Evolutionary conservation across 2,329 filamentous ascomycete genomes (phyloP).

Genomic region (Cladosporium halotolerans): DNA sequence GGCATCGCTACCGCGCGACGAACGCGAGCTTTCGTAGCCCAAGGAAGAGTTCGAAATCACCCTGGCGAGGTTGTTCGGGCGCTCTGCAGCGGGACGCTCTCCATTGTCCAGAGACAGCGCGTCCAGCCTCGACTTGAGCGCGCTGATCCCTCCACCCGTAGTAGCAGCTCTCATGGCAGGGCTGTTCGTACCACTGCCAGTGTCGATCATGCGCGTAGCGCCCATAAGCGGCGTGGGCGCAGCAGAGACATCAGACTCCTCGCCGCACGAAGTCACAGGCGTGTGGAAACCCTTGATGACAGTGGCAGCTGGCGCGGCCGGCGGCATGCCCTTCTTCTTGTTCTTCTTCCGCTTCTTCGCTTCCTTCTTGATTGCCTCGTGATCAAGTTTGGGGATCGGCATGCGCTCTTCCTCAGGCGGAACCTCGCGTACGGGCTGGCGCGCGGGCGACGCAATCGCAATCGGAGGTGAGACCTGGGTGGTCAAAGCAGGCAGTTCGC

Average conservation of each 20-base stretch:
- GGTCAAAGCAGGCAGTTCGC: constrained; percentile 18
- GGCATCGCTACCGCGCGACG: constrained; percentile 54
- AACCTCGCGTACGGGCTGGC: constrained; percentile 19
- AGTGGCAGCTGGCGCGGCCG: constrained; percentile 33
- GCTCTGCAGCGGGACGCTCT: constrained; percentile 37
- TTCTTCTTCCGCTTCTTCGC: constrained; percentile 35
- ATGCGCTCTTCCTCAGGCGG: constrained; percentile 16
- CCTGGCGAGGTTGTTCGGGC: constrained; percentile 37
- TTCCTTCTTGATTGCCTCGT: constrained; percentile 30
- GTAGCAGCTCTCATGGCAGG: constrained; percentile 44
- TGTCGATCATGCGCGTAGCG: constrained; percentile 36
- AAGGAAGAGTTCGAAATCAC: constrained; percentile 33
- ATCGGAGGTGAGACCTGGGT: constrained; percentile 27
- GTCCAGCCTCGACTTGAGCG: constrained; percentile 75
- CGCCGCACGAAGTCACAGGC: constrained; percentile 46
- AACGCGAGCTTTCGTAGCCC: constrained; percentile 45
- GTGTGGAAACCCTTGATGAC: constrained; percentile 46
- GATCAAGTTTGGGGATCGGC: constrained; percentile 28
- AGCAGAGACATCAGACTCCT: constrained; percentile 48
- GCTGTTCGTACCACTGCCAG: constrained; percentile 44
- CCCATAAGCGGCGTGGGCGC: constrained; percentile 29
- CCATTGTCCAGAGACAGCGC: constrained; percentile 61
- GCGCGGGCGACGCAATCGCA: constrained; percentile 26
- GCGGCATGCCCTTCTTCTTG: constrained; percentile 30
- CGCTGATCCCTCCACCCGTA: constrained; percentile 65